phyloP scores from a whole-genome alignment of 768 basidiomycete species.

The Cystofilobasidium bisporidii region DNA sequence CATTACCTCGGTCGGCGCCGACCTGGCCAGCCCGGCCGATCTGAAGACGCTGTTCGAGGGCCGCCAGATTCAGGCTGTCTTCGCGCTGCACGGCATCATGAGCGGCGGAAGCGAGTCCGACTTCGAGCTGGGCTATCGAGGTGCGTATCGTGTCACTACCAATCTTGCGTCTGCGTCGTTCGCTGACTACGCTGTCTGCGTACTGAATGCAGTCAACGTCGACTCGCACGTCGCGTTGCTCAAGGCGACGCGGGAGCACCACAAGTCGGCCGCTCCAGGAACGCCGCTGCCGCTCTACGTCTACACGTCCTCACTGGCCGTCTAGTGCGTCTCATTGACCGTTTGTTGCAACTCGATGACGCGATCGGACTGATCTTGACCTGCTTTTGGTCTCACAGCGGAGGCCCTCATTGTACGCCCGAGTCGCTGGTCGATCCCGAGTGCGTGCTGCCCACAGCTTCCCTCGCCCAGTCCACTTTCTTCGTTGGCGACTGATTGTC shows the following conservation, averaged over 20 bases:
- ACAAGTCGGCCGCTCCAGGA: slow-evolving; percentile 25
- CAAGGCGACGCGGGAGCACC: slow-evolving; percentile 33
- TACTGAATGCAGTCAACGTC: slow-evolving; percentile 41
- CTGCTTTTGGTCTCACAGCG: slow-evolving; percentile 14
- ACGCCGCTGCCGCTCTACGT: slow-evolving; percentile 36
- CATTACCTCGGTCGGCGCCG: background rate
- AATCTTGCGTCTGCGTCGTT: background rate
- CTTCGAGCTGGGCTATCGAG: slow-evolving; percentile 48
- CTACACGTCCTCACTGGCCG: slow-evolving; percentile 37
- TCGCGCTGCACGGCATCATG: slow-evolving; percentile 47
- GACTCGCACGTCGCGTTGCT: slow-evolving; percentile 38
- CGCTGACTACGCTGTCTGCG: background rate
- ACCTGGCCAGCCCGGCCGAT: background rate
- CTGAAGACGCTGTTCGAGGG: slow-evolving; percentile 22
- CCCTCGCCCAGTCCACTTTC: no score
- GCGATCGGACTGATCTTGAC: no score
- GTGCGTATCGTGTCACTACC: background rate
- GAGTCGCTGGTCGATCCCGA: slow-evolving; percentile 34
- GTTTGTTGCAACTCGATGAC: background rate
- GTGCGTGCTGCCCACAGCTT: no score
- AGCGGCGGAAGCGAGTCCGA: slow-evolving; percentile 54
- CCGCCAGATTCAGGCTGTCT: slow-evolving; percentile 27
- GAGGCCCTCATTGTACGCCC: slow-evolving; percentile 36
- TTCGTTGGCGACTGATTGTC: no score
- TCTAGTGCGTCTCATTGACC: slow-evolving; percentile 29